phyloP scores from a whole-genome alignment of 2,329 filamentous ascomycete genomes.

The Aspergillus sp. region DNA sequence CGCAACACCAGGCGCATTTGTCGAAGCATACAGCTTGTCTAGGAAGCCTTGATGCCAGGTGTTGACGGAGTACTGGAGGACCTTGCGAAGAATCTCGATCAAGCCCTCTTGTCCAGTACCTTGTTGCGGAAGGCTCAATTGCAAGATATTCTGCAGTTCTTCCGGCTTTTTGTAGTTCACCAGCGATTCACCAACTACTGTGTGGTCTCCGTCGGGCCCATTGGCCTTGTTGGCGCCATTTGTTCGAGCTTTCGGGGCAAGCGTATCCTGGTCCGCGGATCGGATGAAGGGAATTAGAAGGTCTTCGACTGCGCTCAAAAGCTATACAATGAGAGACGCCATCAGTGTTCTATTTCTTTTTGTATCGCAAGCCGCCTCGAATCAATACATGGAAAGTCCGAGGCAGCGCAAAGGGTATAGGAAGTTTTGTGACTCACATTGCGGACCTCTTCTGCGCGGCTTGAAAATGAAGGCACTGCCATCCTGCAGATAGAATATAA shows the following conservation, averaged over 20 bases:
- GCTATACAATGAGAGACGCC: slow-evolving; percentile 27
- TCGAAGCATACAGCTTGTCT: slow-evolving; percentile 92
- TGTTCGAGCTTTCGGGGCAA: slow-evolving; percentile 15
- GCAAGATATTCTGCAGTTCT: slow-evolving; percentile 60
- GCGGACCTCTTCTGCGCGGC: slow-evolving; percentile 47
- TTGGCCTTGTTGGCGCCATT: slow-evolving; percentile 29
- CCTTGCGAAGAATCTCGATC: slow-evolving; percentile 68
- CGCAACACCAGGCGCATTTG: slow-evolving; percentile 82
- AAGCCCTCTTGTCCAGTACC: slow-evolving; percentile 70
- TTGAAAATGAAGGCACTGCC: slow-evolving; percentile 27
- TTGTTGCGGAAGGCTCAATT: slow-evolving; percentile 60
- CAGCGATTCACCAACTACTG: slow-evolving; percentile 62
- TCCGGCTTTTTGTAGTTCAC: slow-evolving; percentile 66
- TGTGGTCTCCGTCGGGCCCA: slow-evolving; percentile 53
- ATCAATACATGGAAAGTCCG: background rate
- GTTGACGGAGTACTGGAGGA: slow-evolving; percentile 88
- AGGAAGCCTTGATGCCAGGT: slow-evolving; percentile 98
- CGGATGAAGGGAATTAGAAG: slow-evolving; percentile 52
- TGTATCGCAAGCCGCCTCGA: background rate
- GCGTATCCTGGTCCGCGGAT: slow-evolving; percentile 43
- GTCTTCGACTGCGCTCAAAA: slow-evolving; percentile 46
- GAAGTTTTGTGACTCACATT: slow-evolving; percentile 39
- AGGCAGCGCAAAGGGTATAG: background rate
- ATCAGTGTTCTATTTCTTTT: slow-evolving; percentile 11
- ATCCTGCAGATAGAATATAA: slow-evolving; percentile 22